Evolutionary conservation across 2,329 filamentous ascomycete species (phyloP), one percentile per base, ranked within the genome.

Genomic region (Diaporthe batatas): DNA sequence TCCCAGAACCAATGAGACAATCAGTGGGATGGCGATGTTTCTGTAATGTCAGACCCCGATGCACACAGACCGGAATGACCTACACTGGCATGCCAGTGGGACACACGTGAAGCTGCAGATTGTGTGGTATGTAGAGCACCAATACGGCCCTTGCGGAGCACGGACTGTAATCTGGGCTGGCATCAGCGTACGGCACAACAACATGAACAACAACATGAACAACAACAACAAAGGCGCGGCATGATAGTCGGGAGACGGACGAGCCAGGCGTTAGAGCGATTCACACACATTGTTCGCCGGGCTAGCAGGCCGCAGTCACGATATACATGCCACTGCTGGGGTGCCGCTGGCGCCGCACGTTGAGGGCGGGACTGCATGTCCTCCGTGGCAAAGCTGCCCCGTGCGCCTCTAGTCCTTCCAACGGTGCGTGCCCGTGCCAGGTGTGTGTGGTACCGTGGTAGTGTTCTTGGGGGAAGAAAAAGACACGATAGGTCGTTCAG

Each of bases 11-110:
- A 68, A 68, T 72, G 67, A 39, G 57, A 72, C 25, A 64, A 36
- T 8, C 58, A 53, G 69, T 59, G 29, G 55, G 57, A 54, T 29
- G 55, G 39, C 49, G 23, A 42, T 72, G 62, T 74, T 57, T 54
- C 49, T 70, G 58, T 53, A 65, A 67, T 67, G 49, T 72, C 65
- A 70, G 64, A 70, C 58, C 65, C 69, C 65, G 69, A 62, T 51
- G 67, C 70, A 69, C 64, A 58, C 49, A 53, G 51, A 69, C 57
- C 64, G 62, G 47, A 68, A 62, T 44, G 57, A 62, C 36, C 57
- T 42, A 18, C 36, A 53, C 47, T 44, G 55, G 54, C 51, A 58
- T 69, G 57, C 70, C 39, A 68, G 54, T 42, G 25, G 6, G 23
- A 51, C 54, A 53, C 47, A 49, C 65, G 21, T 70, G 67, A 65